Conservation (phyloP, 371 early-diverging fungal genomes). For the Parasitella parasitica region DNA sequence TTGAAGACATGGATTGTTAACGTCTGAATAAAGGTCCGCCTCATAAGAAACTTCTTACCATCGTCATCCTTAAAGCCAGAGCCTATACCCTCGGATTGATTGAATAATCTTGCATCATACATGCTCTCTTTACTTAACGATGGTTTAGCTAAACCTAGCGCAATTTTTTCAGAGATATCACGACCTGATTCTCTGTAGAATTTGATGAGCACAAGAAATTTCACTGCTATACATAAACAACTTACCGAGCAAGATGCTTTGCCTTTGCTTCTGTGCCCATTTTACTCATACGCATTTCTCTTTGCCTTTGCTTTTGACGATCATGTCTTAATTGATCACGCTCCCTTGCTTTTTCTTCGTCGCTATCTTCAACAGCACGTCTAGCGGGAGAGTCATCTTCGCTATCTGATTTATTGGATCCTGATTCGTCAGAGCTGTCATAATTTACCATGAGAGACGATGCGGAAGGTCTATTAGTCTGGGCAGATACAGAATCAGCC, state of each 20-base stretch:
- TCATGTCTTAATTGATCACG: conserved; percentile 90
- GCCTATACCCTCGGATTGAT: conserved; percentile 82
- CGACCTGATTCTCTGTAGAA: conserved; percentile 65
- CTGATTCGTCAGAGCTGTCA: conserved; percentile 50
- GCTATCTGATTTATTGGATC: conserved; percentile 36
- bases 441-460: conserved; percentile 48
- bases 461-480: conserved; percentile 42
- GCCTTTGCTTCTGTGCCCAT: conserved; percentile 91
- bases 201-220: background rate
- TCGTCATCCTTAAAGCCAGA: conserved; percentile 91
- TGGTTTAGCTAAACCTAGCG: conserved; percentile 93
- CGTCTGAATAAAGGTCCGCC: no score
- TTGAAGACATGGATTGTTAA: no score
- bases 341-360: conserved; percentile 64
- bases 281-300: conserved; percentile 84
- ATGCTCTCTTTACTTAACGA: conserved; percentile 83
- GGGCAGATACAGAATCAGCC: conserved; percentile 15
- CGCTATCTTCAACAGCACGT: conserved; percentile 25
- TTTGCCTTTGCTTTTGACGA: conserved; percentile 80
- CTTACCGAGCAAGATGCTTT: conserved; percentile 72
- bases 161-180: conserved; percentile 98
- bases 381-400: conserved; percentile 20
- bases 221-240: background rate
- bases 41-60: conserved; percentile 28
- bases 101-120: conserved; percentile 93